Evolutionary conservation across 2,329 filamentous ascomycete genomes (phyloP), one percentile per base, ranked within the genome.

Genomic region (Pseudogymnoascus sp.): DNA sequence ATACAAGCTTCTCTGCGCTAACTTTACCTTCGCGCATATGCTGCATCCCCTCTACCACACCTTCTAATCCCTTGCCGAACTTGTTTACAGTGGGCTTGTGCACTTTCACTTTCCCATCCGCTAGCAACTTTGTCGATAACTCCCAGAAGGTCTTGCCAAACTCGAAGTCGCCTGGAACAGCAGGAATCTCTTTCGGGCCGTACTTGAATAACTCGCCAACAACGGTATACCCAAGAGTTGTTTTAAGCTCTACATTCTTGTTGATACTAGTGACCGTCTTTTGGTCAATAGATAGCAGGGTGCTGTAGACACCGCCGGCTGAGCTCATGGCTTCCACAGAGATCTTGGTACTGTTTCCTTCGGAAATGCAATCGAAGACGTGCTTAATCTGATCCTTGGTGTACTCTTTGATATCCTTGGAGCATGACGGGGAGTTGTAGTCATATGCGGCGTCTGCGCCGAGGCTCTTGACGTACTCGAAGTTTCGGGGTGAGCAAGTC

Each of bases 401-500:
- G 59, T 72, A 72, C 41, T 73, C 70, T 35, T 75, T 73, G 69
- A 84, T 82, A 62, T 80, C 74, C 38, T 72, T 70, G 1, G 74
- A 74, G 33, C 73, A 74, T 18, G 75, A 73, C 0, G 76, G 71
- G 15, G 75, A 74, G 15, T 73, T 74, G 73, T 83, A 83, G 69
- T 82, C 76, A 65, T 81, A 81, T 9, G 74, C 74, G 47, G 72
- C 71, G 61, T 76, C 74, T 1, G 79, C 80, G 18, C 81, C 81
- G 9, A 79, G 71, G 3, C 67, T 69, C 62, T 75, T 75, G 2
- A 78, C 71, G 9, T 81, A 75, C 3, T 75, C 73, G 68, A 78
- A 79, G 68, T 81, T 82, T 59, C 71, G 72, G 1, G 76, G 73
- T 1, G 77, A 80, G 61, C 75, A 75, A 14, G 77, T 80, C 6